Evolutionary conservation across 495 filamentous ascomycete species (phyloP), one percentile per base, ranked within the genome.

Genomic region (Bryoglossum gracile): DNA sequence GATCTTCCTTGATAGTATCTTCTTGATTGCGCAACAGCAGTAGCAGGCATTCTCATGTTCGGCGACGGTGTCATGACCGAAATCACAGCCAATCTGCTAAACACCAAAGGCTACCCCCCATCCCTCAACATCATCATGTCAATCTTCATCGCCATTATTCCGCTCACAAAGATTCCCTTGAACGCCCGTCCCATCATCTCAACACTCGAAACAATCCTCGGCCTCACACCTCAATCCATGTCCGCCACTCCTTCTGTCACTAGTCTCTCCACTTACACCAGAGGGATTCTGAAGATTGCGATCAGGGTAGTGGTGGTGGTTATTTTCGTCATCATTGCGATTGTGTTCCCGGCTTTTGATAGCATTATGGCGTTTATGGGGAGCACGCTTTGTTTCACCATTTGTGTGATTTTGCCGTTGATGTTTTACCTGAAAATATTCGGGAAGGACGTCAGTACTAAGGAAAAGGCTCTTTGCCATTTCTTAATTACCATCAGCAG

Each of bases 401-500:
- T 97, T 44, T 96, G 92, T 67, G 83, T 98, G 50, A 90, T 94
- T 32, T 69, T 92, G 51, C 92, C 92, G 3, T 64, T 94, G 21
- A 75, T 86, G 17, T 98, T 98, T 59, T 86, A 98, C 61, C 68
- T 98, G 46, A 95, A 90, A 69, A 82, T 98, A 18, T 98, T 95
- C 63, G 81, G 81, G n/a, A 71, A 79, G 21, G 81, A 94, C 56
- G 79, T 98, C 41, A 65, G 69, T n/a, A 58, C 60, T 3, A 57
- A 62, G 33, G 87, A 95, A 60, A 78, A 77, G 50, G 60, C 78
- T 2, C 55, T 87, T 22, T 77, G 84, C 58, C 89, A 79, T 73
- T 61, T 70, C 48, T 62, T 95, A 60, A 83, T 95, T 56, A 64
- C 78, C 5, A 51, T 85, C 32, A 89, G 83, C 22, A 70, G 76